A percentile compares a stretch with the other conserved stretches of the same genome.
phyloP scores from a whole-genome alignment of 202 grass and related monocot species.

The Hordeum pubiflorum region DNA sequence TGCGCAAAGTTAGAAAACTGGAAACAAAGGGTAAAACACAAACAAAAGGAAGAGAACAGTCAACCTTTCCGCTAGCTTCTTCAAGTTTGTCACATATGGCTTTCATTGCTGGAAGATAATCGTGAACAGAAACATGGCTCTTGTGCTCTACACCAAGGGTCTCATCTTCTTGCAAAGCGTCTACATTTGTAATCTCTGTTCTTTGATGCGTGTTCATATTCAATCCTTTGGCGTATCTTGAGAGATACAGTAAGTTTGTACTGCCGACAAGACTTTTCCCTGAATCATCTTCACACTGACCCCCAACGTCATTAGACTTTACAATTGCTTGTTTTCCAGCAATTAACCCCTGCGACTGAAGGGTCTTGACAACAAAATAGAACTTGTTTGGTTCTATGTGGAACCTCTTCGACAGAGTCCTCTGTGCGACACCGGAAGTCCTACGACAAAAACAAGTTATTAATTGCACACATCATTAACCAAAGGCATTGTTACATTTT shows the following conservation, averaged over 20 bases:
- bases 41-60: neutral
- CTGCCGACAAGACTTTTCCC: conserved; percentile 45
- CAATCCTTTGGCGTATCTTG: conserved; percentile 53
- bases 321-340: conserved; percentile 64
- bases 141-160: conserved; percentile 27
- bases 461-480: neutral
- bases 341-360: conserved; percentile 56
- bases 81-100: conserved; percentile 87
- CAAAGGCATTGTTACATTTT: neutral
- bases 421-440: conserved; percentile 65
- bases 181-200: neutral
- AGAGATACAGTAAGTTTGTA: conserved; percentile 71
- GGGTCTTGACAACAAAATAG: conserved; percentile 65
- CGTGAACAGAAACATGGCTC: conserved; percentile 57
- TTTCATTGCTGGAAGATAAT: conserved; percentile 80
- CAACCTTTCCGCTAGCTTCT: conserved; percentile 79
- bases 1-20: conserved; percentile 21
- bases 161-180: conserved; percentile 33
- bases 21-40: neutral
- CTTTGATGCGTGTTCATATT: neutral
- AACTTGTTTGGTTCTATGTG: conserved; percentile 65
- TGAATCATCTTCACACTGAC: conserved; percentile 34
- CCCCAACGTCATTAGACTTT: conserved; percentile 55
- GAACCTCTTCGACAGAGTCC: conserved; percentile 47
- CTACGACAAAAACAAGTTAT: conserved; percentile 36